These are phyloP conservation scores for Pythium grandisporangium DNA, from an alignment of 352 stramenopile species.

Conservation along the genomic window DNA sequence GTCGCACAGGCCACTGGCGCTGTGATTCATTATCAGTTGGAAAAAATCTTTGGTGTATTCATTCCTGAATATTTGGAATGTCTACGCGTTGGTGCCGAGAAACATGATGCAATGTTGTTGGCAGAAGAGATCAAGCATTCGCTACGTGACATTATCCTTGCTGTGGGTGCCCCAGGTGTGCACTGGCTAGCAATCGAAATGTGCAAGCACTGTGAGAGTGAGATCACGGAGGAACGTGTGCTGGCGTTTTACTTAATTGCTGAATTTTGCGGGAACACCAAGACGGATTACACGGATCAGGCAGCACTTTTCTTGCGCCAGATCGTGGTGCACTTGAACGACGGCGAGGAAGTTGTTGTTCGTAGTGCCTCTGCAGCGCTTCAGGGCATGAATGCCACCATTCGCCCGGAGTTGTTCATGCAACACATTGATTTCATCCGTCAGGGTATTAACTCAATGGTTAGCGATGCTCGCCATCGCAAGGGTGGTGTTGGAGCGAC, in stretches of 20 bases:
- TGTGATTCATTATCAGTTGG: conserved; percentile 95
- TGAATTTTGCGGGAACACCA: conserved; percentile 83
- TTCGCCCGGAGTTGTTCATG: conserved; percentile 89
- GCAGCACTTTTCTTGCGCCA: conserved; percentile 95
- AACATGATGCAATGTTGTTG: no score
- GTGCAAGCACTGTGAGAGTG: conserved; percentile 91
- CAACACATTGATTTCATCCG: conserved; percentile 97
- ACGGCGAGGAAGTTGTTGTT: conserved; percentile 86
- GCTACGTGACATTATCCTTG: conserved; percentile 69
- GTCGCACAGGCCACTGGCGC: conserved; percentile 91
- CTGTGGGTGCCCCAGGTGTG: conserved; percentile 85
- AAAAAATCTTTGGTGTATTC: conserved; percentile 88
- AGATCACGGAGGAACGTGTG: conserved; percentile 77
- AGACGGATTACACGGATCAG: conserved; percentile 89
- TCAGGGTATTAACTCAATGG: conserved; percentile 95
- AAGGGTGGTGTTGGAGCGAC: conserved; percentile 83
- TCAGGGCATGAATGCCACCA: conserved; percentile 85
- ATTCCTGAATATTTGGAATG: conserved; percentile 63
- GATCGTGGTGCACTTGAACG: conserved; percentile 95
- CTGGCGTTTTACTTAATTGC: conserved; percentile 90
- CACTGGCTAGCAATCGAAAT: conserved; percentile 94
- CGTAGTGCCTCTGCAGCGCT: conserved; percentile 86
- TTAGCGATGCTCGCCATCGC: conserved; percentile 91
- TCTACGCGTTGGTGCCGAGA: conserved; percentile 19
- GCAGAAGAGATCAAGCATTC: conserved; percentile 60